phyloP scores from a whole-genome alignment of 805 yeast species.

The Starmerella roubikii region DNA sequence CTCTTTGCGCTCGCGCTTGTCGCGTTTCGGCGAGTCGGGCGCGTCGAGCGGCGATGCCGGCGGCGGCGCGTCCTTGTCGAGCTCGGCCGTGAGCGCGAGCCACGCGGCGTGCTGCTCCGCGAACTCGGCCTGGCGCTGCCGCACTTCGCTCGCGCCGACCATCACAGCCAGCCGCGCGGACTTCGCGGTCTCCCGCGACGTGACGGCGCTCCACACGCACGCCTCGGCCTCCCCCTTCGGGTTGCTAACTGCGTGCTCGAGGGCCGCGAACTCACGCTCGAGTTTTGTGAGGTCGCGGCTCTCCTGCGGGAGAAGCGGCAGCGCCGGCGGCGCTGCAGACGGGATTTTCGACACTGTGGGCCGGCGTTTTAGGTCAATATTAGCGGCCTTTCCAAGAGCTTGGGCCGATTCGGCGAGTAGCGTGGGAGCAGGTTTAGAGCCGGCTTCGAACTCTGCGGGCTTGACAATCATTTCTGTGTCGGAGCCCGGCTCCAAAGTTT shows the following conservation, averaged over 20 bases:
- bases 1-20: no score
- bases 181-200: not conserved
- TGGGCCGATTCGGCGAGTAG: no score
- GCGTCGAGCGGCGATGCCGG: no score
- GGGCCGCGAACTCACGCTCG: not conserved
- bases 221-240: not conserved
- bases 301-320: conserved; percentile 4
- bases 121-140: not conserved
- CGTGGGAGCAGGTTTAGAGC: no score
- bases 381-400: not conserved
- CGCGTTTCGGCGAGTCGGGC: no score
- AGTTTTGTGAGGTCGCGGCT: not conserved
- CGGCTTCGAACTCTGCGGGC: no score
- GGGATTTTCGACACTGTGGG: not conserved
- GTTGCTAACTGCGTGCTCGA: not conserved
- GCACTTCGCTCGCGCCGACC: not conserved
- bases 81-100: not conserved
- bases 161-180: not conserved
- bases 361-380: not conserved
- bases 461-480: no score
- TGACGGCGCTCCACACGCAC: not conserved
- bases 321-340: not conserved
- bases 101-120: not conserved
- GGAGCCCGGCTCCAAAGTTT: no score
- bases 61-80: no score